A percentile compares a stretch with the other conserved stretches of the same genome.
phyloP scores from a whole-genome alignment of 192 early-diverging fungal genomes.

The Lunasporangiospora selenospora region DNA sequence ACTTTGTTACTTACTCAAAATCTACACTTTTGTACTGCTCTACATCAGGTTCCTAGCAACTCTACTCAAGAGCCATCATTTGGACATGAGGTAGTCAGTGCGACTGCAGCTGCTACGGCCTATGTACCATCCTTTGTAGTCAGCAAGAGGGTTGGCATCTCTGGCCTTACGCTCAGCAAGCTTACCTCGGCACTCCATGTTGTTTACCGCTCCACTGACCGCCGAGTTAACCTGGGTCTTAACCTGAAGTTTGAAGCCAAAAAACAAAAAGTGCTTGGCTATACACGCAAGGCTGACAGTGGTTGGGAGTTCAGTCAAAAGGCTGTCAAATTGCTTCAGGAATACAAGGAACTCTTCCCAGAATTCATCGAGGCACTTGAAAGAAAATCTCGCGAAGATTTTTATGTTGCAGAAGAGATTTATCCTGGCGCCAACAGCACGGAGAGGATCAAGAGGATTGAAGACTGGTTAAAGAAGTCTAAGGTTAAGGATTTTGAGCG shows the following conservation, averaged over 20 bases:
- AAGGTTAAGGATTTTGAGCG: slow-evolving; percentile 69
- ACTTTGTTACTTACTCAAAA: background rate
- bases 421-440: slow-evolving; percentile 53
- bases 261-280: slow-evolving; percentile 87
- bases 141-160: slow-evolving; percentile 69
- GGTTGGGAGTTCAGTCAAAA: slow-evolving; percentile 89
- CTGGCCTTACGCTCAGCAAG: slow-evolving; percentile 76
- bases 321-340: slow-evolving; percentile 75
- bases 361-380: slow-evolving; percentile 60
- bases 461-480: slow-evolving; percentile 68
- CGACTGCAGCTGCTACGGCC: slow-evolving; percentile 5
- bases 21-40: background rate
- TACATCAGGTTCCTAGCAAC: slow-evolving; percentile 34
- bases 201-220: slow-evolving; percentile 59
- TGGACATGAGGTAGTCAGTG: slow-evolving; percentile 54
- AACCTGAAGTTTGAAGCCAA: slow-evolving; percentile 92
- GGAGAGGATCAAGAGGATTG: slow-evolving; percentile 59
- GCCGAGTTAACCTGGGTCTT: slow-evolving; percentile 80
- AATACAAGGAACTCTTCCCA: slow-evolving; percentile 70
- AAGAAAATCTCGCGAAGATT: slow-evolving; percentile 50
- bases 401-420: slow-evolving; percentile 69
- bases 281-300: slow-evolving; percentile 75
- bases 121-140: slow-evolving; percentile 68
- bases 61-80: slow-evolving; percentile 51
- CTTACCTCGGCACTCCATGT: slow-evolving; percentile 85